Conservation (phyloP, 192 early-diverging fungal species). For the Mortierella antarctica region DNA sequence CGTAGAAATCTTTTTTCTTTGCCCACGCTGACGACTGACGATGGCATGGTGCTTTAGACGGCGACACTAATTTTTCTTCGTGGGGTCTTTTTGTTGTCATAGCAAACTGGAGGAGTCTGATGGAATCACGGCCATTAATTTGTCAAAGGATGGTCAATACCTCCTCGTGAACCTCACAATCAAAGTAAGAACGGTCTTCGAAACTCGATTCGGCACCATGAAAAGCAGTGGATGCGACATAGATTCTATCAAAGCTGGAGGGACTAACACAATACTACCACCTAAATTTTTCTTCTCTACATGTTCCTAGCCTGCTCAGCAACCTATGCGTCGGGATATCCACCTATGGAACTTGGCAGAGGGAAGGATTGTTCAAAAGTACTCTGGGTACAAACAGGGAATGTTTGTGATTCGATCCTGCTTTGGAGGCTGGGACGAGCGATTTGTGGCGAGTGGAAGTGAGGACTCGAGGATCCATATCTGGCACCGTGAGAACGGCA, state of each 20-base stretch:
- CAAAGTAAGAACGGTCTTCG: constrained; percentile 38
- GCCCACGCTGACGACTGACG: neutral
- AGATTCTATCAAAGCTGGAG: constrained; percentile 37
- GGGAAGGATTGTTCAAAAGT: constrained; percentile 76
- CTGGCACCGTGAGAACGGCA: constrained; percentile 81
- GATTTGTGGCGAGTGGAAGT: constrained; percentile 92
- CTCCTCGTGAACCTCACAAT: constrained; percentile 59
- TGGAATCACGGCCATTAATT: constrained; percentile 48
- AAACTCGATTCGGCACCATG: neutral
- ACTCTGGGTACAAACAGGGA: constrained; percentile 86
- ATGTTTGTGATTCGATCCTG: constrained; percentile 91
- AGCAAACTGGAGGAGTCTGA: constrained; percentile 55
- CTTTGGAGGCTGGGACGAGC: constrained; percentile 87
- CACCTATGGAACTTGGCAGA: constrained; percentile 90
- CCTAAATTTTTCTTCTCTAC: neutral
- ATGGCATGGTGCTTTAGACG: neutral
- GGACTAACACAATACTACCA: constrained; percentile 51
- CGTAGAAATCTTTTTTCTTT: neutral
- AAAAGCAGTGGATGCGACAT: neutral
- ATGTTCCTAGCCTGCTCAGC: constrained; percentile 69
- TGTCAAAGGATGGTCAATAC: constrained; percentile 62
- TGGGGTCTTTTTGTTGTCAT: neutral
- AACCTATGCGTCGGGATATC: constrained; percentile 73
- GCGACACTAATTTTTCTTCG: neutral
- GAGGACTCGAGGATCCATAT: constrained; percentile 85